A percentile compares a stretch with the other conserved stretches of the same genome.
These are phyloP conservation scores for Sphaerulina vaccinii DNA, from an alignment of 2,329 filamentous ascomycete species.

Conservation along the genomic window DNA sequence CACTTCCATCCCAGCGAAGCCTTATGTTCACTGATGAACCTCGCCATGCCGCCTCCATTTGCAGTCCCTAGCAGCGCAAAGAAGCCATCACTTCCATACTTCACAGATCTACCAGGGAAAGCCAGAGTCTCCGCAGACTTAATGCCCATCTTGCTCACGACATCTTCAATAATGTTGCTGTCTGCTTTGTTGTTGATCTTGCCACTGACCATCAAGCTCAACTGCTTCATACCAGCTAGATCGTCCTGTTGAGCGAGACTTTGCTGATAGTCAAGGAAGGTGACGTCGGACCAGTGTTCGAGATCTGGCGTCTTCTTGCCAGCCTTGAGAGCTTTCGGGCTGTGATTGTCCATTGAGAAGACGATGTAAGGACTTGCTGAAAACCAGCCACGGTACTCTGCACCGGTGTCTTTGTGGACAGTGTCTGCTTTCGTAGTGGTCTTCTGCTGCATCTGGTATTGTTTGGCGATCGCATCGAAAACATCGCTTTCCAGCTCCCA, in stretches of 20 bases:
- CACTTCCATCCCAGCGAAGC: not conserved
- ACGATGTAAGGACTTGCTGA: not conserved
- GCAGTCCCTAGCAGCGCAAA: not conserved
- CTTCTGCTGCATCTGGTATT: not conserved
- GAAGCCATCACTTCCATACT: not conserved
- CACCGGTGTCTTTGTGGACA: not conserved
- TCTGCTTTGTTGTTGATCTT: not conserved
- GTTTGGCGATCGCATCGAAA: not conserved
- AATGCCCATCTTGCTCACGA: not conserved
- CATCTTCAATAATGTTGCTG: not conserved
- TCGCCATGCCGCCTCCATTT: not conserved
- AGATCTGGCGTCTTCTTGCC: constrained; percentile 1
- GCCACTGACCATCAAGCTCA: not conserved
- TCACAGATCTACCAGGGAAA: not conserved
- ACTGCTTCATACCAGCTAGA: not conserved
- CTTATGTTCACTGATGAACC: not conserved
- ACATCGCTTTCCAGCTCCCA: not conserved
- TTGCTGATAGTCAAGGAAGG: not conserved
- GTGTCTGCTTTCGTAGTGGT: not conserved
- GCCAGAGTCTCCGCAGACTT: not conserved
- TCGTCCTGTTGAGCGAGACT: not conserved
- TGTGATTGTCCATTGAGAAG: not conserved
- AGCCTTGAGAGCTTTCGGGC: not conserved
- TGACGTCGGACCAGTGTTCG: not conserved
- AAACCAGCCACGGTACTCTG: not conserved